A percentile compares a stretch with the other conserved stretches of the same genome.
phyloP scores from a whole-genome alignment of 2,329 filamentous ascomycete genomes.

The Trichoderma gracile region DNA sequence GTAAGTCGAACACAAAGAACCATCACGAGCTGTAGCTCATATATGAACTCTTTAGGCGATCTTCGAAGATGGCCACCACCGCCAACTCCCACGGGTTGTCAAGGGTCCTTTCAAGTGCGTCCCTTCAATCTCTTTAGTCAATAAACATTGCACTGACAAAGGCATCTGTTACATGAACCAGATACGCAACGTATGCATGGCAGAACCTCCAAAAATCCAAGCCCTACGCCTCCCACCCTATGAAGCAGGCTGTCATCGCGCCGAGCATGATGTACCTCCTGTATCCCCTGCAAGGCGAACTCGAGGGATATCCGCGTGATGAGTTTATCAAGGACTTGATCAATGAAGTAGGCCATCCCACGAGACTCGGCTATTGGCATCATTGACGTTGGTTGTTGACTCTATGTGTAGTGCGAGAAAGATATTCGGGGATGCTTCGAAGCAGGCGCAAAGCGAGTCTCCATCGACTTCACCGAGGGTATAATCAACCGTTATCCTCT shows the following conservation, averaged over 20 bases:
- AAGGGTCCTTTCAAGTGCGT: slow-evolving; percentile 25
- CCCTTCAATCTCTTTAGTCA: background rate
- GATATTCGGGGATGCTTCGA: slow-evolving; percentile 27
- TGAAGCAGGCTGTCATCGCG: slow-evolving; percentile 27
- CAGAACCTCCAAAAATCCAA: slow-evolving; percentile 21
- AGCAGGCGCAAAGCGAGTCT: slow-evolving; percentile 25
- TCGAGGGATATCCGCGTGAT: slow-evolving; percentile 23
- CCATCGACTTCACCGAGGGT: slow-evolving; percentile 28
- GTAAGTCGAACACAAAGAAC: background rate
- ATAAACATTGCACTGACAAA: background rate
- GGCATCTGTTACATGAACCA: background rate
- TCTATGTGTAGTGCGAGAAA: slow-evolving; percentile 20
- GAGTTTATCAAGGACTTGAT: slow-evolving; percentile 25
- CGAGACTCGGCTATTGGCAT: too few species aligned
- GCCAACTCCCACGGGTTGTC: slow-evolving; percentile 24
- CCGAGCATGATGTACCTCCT: slow-evolving; percentile 25
- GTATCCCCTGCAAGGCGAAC: slow-evolving; percentile 21
- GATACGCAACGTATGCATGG: slow-evolving; percentile 24
- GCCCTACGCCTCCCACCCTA: slow-evolving; percentile 18
- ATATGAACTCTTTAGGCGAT: background rate
- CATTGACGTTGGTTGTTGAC: background rate
- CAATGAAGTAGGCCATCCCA: background rate
- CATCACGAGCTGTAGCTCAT: background rate
- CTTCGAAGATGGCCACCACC: slow-evolving; percentile 27
- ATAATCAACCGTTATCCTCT: background rate